These are phyloP conservation scores for Huntiella abstrusa DNA, from an alignment of 2,329 filamentous ascomycete species.

Conservation along the genomic window DNA sequence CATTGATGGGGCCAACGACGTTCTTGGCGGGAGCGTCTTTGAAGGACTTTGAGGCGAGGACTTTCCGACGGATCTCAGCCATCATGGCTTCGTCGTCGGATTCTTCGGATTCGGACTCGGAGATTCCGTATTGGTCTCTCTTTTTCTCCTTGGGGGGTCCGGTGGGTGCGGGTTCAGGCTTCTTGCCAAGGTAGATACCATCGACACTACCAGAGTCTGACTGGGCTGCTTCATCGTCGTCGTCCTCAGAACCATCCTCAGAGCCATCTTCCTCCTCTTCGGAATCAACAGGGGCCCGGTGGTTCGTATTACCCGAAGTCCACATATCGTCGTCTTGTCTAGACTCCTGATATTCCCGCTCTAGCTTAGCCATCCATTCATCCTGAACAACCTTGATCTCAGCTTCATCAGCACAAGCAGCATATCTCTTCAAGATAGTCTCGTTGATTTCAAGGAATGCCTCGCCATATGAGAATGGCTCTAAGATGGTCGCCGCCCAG, in stretches of 20 bases:
- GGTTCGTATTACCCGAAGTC: conserved; percentile 80
- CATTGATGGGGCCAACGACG: conserved; percentile 24
- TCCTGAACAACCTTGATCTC: conserved; percentile 70
- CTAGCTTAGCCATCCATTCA: conserved; percentile 75
- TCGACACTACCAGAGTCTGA: conserved; percentile 29
- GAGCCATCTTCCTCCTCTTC: conserved; percentile 36
- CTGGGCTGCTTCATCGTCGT: conserved; percentile 25
- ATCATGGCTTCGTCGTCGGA: conserved; percentile 68
- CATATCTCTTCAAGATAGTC: conserved; percentile 64
- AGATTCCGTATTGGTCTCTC: conserved; percentile 54
- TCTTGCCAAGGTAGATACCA: conserved; percentile 42
- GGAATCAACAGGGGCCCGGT: conserved; percentile 31
- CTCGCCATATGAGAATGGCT: conserved; percentile 71
- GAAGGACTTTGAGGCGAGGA: conserved; percentile 85
- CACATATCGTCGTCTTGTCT: conserved; percentile 63
- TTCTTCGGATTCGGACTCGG: conserved; percentile 68
- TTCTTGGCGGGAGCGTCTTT: conserved; percentile 20
- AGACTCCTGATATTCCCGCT: conserved; percentile 72
- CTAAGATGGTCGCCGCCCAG: conserved; percentile 72
- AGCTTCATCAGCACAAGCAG: conserved; percentile 62
- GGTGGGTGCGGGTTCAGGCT: conserved; percentile 20
- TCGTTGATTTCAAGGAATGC: conserved; percentile 85
- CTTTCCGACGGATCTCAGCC: conserved; percentile 75
- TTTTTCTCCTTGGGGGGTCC: conserved; percentile 16
- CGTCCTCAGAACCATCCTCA: conserved; percentile 30